Conservation (phyloP, 2,329 filamentous ascomycete species). For the Diaporthe eres region DNA sequence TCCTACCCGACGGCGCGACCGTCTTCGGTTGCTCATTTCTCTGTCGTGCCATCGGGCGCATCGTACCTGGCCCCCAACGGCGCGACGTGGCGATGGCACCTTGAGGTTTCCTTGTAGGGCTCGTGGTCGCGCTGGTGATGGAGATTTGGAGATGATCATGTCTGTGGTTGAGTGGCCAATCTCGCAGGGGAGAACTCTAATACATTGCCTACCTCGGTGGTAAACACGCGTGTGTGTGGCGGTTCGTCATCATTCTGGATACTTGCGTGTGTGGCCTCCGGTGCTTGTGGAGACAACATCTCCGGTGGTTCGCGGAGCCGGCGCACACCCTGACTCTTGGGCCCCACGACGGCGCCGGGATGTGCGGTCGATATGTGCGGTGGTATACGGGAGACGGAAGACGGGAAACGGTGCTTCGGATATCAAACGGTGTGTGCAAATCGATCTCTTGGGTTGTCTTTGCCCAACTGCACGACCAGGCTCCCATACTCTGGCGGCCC, state of each 20-base stretch:
- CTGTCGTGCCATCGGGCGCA: conserved; percentile 19
- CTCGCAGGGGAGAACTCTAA: conserved; percentile 16
- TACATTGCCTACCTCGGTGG: neutral
- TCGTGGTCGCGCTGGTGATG: neutral
- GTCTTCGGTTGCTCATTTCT: neutral
- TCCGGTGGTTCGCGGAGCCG: conserved; percentile 23
- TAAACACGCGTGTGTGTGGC: neutral
- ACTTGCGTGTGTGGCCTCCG: conserved; percentile 1
- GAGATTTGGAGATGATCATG: neutral
- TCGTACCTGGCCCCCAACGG: neutral
- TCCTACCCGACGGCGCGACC: neutral
- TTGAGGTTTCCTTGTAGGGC: neutral
- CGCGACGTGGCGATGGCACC: conserved; percentile 2
- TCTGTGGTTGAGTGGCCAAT: neutral
- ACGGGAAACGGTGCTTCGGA: neutral
- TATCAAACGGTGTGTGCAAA: neutral
- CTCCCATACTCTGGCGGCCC: conserved; percentile 5
- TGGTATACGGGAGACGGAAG: too few species aligned
- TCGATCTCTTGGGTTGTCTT: neutral
- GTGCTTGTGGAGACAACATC: neutral
- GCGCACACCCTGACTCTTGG: neutral
- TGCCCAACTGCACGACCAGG: neutral
- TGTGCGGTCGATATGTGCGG: neutral
- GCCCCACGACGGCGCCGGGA: conserved; percentile 15
- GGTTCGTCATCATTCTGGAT: conserved; percentile 3